A percentile compares a stretch with the other conserved stretches of the same genome.
These are phyloP conservation scores for Magnusiomyces clavatus DNA, from an alignment of 1,139 yeast species.

Conservation along the genomic window DNA sequence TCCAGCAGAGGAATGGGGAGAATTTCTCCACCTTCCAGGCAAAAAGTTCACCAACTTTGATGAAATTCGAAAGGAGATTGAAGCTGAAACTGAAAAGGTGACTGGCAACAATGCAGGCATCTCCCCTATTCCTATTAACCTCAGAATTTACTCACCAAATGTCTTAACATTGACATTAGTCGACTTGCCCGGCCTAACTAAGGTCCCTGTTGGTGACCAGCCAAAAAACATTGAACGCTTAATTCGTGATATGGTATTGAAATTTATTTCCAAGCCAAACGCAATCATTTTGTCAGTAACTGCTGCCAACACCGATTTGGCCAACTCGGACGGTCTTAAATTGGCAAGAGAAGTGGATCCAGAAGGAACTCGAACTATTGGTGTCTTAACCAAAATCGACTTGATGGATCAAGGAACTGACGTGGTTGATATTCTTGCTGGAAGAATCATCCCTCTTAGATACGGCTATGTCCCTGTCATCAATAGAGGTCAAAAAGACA, in stretches of 20 bases:
- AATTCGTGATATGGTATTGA: slow-evolving; percentile 89
- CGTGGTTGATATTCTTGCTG: slow-evolving; percentile 92
- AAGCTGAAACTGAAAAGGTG: slow-evolving; percentile 85
- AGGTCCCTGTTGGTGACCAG: slow-evolving; percentile 99
- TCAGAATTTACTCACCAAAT: slow-evolving; percentile 92
- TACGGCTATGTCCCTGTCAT: slow-evolving; percentile 97
- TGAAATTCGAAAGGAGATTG: slow-evolving; percentile 85
- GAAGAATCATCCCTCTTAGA: slow-evolving; percentile 89
- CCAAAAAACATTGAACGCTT: slow-evolving; percentile 95
- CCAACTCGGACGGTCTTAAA: slow-evolving; percentile 94
- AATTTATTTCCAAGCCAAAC: slow-evolving; percentile 90
- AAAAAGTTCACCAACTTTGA: slow-evolving; percentile 84
- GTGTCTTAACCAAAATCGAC: slow-evolving; percentile 94
- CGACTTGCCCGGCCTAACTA: slow-evolving; percentile 95
- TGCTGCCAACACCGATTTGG: slow-evolving; percentile 96
- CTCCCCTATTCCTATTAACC: slow-evolving; percentile 84
- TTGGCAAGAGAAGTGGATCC: slow-evolving; percentile 98
- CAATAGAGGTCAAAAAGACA: slow-evolving; percentile 96
- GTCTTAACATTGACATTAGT: slow-evolving; percentile 92
- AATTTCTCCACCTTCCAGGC: slow-evolving; percentile 86
- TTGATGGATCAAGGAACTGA: slow-evolving; percentile 99
- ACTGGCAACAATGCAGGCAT: slow-evolving; percentile 93
- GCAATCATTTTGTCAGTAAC: slow-evolving; percentile 93
- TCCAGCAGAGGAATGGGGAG: slow-evolving; percentile 79
- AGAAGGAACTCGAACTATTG: slow-evolving; percentile 92